A percentile compares a stretch with the other conserved stretches of the same genome.
Conservation (phyloP, 129 eudicot genomes). For the Pseudognaphalium luteoalbum region DNA sequence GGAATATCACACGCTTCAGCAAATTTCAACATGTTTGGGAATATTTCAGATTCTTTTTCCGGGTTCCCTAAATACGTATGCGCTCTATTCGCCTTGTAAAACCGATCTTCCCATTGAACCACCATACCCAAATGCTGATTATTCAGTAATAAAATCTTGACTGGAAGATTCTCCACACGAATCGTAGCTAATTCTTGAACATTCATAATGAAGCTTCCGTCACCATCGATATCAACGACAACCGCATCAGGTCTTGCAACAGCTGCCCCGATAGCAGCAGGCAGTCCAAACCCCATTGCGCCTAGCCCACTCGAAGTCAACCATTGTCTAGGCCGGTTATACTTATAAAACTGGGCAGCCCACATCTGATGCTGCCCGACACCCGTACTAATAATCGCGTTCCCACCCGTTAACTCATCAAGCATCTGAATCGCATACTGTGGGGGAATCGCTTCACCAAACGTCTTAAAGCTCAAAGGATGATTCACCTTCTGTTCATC, state of each 20-base stretch:
- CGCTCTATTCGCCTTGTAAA: conserved; percentile 51
- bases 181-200: conserved; percentile 78
- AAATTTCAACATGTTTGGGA: conserved; percentile 53
- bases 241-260: conserved; percentile 52
- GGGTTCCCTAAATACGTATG: conserved; percentile 60
- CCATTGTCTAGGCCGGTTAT: conserved; percentile 75
- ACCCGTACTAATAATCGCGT: conserved; percentile 71
- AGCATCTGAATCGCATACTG: conserved; percentile 58
- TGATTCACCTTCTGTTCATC: conserved; percentile 47
- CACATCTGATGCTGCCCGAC: conserved; percentile 94
- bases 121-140: conserved; percentile 62
- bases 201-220: conserved; percentile 62
- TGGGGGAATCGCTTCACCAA: conserved; percentile 79
- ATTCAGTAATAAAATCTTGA: conserved; percentile 51
- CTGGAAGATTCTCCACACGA: conserved; percentile 61
- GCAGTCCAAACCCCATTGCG: conserved; percentile 62
- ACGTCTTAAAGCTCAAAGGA: conserved; percentile 63
- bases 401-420: conserved; percentile 60
- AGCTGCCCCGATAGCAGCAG: conserved; percentile 58
- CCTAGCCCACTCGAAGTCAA: conserved; percentile 78
- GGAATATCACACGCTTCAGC: conserved; percentile 58
- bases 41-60: conserved; percentile 34
- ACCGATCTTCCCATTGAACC: conserved; percentile 61
- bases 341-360: conserved; percentile 80
- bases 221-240: conserved; percentile 72